Conservation (phyloP, 805 yeast genomes). For the Lipomyces spencermartinsiae region DNA sequence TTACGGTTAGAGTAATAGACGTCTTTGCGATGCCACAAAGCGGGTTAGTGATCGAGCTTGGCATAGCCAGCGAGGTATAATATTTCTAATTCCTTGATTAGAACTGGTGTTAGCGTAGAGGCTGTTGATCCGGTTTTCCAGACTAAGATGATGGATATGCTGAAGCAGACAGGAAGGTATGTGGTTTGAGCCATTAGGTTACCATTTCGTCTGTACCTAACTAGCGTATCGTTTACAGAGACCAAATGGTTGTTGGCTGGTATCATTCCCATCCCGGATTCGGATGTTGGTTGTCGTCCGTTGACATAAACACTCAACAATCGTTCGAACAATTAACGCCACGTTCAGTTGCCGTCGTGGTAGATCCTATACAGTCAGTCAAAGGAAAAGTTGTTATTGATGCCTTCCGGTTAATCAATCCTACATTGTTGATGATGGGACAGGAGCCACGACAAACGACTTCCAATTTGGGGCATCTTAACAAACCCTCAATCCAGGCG, state of each 20-base stretch:
- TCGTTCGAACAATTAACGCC: slow-evolving; percentile 95
- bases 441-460: slow-evolving; percentile 98
- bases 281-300: slow-evolving; percentile 99
- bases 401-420: slow-evolving; percentile 93
- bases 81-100: slow-evolving; percentile 45
- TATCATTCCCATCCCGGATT: slow-evolving; percentile 99
- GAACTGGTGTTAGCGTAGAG: slow-evolving; percentile 98
- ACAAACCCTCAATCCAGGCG: slow-evolving; percentile 96
- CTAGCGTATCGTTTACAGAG: slow-evolving; percentile 54
- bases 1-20: slow-evolving; percentile 94
- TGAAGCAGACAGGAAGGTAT: slow-evolving; percentile 85
- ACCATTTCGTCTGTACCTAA: neutral
- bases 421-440: slow-evolving; percentile 88
- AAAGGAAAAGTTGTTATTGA: slow-evolving; percentile 99
- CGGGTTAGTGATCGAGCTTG: slow-evolving; percentile 41
- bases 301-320: slow-evolving; percentile 97
- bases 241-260: slow-evolving; percentile 99
- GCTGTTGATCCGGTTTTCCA: slow-evolving; percentile 99
- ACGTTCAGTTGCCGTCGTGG: slow-evolving; percentile 97
- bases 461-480: slow-evolving; percentile 90
- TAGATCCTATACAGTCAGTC: slow-evolving; percentile 98
- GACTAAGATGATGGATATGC: slow-evolving; percentile 99
- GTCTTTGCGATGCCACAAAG: slow-evolving; percentile 99
- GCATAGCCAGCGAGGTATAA: neutral
- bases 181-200: neutral